Base-by-base conservation (phyloP, 2,329 filamentous ascomycete genomes). In the Cladosporium sp. region DNA sequence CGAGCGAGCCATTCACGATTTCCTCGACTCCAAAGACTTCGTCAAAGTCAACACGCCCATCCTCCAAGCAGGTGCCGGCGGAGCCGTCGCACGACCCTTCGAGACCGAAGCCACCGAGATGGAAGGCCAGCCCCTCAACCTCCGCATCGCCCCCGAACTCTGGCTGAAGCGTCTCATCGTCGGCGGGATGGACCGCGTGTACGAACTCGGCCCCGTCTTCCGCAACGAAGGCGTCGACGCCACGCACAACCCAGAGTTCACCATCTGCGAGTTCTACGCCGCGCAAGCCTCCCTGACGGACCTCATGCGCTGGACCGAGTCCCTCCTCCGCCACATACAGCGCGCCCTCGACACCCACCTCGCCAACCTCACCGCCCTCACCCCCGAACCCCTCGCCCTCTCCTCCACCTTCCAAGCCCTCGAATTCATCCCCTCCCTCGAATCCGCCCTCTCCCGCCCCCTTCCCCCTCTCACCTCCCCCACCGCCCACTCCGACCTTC, bases 171-270 rank as follows among this genome's bases (percentile, higher is more conserved):
- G 93, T 8, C 76, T 98, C 43, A 83, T 97, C 1, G 80, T 97
- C 14, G 92, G 91, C 46, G 92, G 91, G 2, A 83, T 97, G 56
- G 87, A 95, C 62, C 84, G 79, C 56, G 83, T 98, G 22, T 98
- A 95, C 65, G 93, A 98, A 71, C 91, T 98, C 58, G 93, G 93
- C 0, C 86, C 89, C 3, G 84, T 84, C 10, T 98, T 98, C 70
- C 83, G 93, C 41, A 98, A 98, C 67, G 93, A 98, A 73, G 78
- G 79, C 1, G 70, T 95, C 34, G 91, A 96, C 68, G 81, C 80
- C 31, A 95, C 89, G 0, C 93, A 98, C 68, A 98, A 98, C 66
- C 92, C 93, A 0, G 93, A 98, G 67, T 98, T 97, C 72, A 93
- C 88, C 42, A 97, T 89, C 55, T 97, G 92, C 75, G 93, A 98